phyloP scores from a whole-genome alignment of 176 grass and related monocot species.

The Oryza australiensis region DNA sequence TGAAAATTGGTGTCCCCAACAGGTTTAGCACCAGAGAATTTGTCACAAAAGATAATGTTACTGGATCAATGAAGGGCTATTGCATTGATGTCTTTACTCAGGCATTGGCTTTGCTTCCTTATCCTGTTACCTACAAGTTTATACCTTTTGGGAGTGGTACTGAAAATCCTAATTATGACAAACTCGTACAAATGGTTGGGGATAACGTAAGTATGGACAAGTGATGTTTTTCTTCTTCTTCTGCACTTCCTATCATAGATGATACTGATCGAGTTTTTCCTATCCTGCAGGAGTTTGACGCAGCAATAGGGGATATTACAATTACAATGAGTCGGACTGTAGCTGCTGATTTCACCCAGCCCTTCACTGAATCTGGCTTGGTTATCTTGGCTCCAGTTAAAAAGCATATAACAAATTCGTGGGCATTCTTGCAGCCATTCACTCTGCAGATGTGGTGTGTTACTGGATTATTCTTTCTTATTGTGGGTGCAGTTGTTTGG shows the following conservation, averaged over 20 bases:
- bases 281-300: conserved; percentile 72
- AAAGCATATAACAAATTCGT: conserved; percentile 65
- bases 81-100: conserved; percentile 88
- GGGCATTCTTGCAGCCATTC: conserved; percentile 93
- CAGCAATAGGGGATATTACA: conserved; percentile 75
- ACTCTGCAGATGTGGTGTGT: conserved; percentile 86
- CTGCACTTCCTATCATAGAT: conserved; percentile 24
- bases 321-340: conserved; percentile 75
- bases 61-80: conserved; percentile 70
- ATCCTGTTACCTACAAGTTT: conserved; percentile 80
- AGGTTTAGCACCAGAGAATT: conserved; percentile 74
- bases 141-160: conserved; percentile 71
- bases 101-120: conserved; percentile 86
- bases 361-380: conserved; percentile 83
- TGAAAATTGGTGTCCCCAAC: conserved; percentile 78
- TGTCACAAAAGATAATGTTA: conserved; percentile 56
- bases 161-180: conserved; percentile 66
- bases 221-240: background rate
- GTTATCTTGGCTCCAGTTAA: conserved; percentile 81
- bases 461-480: conserved; percentile 68
- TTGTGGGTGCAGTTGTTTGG: conserved; percentile 87
- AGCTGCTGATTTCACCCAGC: conserved; percentile 78
- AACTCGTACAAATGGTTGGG: conserved; percentile 63
- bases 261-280: conserved; percentile 16
- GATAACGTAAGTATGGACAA: conserved; percentile 61